Base-by-base conservation (phyloP, 1,284 basidiomycete genomes). In the Ustanciosporium gigantosporum region DNA sequence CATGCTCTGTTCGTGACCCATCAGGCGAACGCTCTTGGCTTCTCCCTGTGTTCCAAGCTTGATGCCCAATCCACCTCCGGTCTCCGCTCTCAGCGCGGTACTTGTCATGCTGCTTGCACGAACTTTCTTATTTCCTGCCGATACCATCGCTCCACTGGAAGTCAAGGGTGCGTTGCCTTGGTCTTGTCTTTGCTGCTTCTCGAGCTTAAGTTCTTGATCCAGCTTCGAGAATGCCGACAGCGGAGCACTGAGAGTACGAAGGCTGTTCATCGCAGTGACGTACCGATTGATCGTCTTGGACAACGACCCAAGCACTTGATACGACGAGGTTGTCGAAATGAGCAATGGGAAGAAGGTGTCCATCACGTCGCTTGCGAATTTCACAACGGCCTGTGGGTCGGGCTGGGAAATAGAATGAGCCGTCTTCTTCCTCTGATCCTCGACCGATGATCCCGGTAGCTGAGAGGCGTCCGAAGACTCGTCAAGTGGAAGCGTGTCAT, bases 331-430 rank as follows among this genome's bases (percentile, higher is more conserved):
- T 6, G 66, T 60, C 1, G 47, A 43, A 2, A 68, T 41, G 19
- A 68, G 38, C 19, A 68, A 50, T 13, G 66, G 66, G 41, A 65
- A 65, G 27, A 65, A 68, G 3, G 57, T 59, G 25, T 68, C 66
- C 20, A 68, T 42, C 36, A 65, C 52, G 34, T 64, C 60, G 36
- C 36, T 68, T 42, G 61, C 51, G 19, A 68, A 37, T n/a, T 48
- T 39, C 36, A 66, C 44, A 16, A 49, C 41, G 6, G 46, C 34
- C 7, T 56, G 44, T 14, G 50, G 50, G 7, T 50, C 25, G 2
- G 57, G 57, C 15, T 31, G 43, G n/a, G n/a, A n/a, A n/a, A 21
- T 49, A 46, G 38, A 27, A 39, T 17, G 29, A 13, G 13, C 35
- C 45, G 31, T 36, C 24, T 7, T 45, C 41, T 23, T 44, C 37